Conservation (phyloP, 768 basidiomycete genomes). For the Lentinula guzmanii region DNA sequence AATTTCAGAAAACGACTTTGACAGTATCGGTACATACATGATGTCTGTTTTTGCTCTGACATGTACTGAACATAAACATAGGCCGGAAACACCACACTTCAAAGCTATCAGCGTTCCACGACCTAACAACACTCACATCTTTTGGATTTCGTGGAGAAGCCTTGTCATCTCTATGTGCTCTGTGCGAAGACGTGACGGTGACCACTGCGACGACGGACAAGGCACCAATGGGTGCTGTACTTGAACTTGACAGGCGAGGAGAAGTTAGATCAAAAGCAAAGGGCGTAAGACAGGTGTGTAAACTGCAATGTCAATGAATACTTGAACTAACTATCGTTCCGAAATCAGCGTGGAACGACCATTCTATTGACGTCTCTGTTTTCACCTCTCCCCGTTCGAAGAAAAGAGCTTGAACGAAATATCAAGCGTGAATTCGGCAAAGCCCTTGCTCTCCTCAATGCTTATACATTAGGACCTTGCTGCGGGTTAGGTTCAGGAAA, state of each 20-base stretch:
- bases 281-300: constrained; percentile 70
- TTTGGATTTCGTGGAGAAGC: constrained; percentile 98
- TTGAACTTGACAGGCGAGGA: constrained; percentile 71
- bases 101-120: constrained; percentile 72
- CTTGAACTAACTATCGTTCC: background rate
- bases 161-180: constrained; percentile 85
- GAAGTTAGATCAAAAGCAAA: constrained; percentile 49
- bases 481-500: constrained; percentile 30
- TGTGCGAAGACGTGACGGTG: constrained; percentile 64
- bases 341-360: constrained; percentile 77
- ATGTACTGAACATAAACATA: constrained; percentile 18
- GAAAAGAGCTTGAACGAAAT: constrained; percentile 88
- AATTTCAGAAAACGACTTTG: constrained; percentile 72
- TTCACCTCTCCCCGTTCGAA: constrained; percentile 76
- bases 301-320: background rate
- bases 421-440: constrained; percentile 87
- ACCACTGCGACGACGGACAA: constrained; percentile 67
- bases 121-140: constrained; percentile 66
- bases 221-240: constrained; percentile 71
- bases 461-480: constrained; percentile 87
- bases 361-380: constrained; percentile 70
- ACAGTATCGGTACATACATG: constrained; percentile 59
- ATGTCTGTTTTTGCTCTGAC: background rate
- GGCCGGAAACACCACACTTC: constrained; percentile 93
- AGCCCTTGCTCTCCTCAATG: constrained; percentile 72